Conservation (phyloP, 1,284 basidiomycete species). For the Bondarzewia mesenterica region DNA sequence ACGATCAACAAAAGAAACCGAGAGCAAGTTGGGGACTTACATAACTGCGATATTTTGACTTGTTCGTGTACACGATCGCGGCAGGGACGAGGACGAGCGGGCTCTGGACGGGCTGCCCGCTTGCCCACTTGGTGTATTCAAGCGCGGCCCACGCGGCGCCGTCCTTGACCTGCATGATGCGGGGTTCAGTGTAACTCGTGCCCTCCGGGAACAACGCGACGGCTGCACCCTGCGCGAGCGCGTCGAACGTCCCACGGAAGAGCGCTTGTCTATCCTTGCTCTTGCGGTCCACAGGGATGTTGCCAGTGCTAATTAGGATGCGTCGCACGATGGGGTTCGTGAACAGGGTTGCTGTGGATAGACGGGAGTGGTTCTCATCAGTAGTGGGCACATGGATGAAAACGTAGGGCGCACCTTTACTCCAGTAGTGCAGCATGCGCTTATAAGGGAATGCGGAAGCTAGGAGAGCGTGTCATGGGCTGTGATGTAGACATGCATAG, state of each 20-base stretch:
- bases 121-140: slow-evolving; percentile 81
- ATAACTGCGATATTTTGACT: slow-evolving; percentile 85
- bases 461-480: slow-evolving; percentile 21
- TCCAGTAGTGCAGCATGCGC: slow-evolving; percentile 91
- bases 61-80: slow-evolving; percentile 91
- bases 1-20: slow-evolving; percentile 3
- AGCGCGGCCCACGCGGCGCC: slow-evolving; percentile 94
- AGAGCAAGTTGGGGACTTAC: slow-evolving; percentile 32
- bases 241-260: slow-evolving; percentile 88
- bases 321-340: slow-evolving; percentile 65
- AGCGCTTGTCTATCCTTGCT: slow-evolving; percentile 83
- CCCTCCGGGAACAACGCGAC: slow-evolving; percentile 96
- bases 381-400: neutral
- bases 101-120: slow-evolving; percentile 40
- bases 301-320: slow-evolving; percentile 83
- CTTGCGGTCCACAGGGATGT: slow-evolving; percentile 93
- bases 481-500: neutral
- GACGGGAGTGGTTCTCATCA: slow-evolving; percentile 8
- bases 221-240: slow-evolving; percentile 67
- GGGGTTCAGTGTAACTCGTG: slow-evolving; percentile 83
- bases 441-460: slow-evolving; percentile 71
- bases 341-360: slow-evolving; percentile 65
- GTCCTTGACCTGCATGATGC: slow-evolving; percentile 91
- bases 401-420: slow-evolving; percentile 50
- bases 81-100: slow-evolving; percentile 66